A percentile compares a stretch with the other conserved stretches of the same genome.
Conservation (phyloP, 345 rosid species). For the Pistacia atlantica region DNA sequence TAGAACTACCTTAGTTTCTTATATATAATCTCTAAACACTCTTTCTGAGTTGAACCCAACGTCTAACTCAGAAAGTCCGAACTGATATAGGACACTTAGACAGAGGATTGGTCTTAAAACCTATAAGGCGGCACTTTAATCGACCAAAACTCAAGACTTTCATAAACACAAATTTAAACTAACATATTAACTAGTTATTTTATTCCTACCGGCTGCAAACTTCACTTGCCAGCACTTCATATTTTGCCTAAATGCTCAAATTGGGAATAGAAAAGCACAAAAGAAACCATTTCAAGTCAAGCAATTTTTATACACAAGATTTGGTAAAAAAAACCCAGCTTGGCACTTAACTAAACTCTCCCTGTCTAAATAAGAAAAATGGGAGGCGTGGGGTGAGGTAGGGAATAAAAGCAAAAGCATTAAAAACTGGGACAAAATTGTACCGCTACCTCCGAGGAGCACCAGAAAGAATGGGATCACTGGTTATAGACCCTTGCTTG, state of each 20-base stretch:
- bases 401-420: background rate
- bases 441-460: slow-evolving; percentile 44
- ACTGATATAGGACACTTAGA: too few species aligned
- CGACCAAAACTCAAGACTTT: background rate
- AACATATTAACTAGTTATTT: background rate
- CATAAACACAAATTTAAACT: background rate
- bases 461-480: slow-evolving; percentile 55
- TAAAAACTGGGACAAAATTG: slow-evolving; percentile 14
- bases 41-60: too few species aligned
- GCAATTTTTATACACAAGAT: slow-evolving; percentile 5
- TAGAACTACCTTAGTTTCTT: too few species aligned
- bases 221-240: background rate
- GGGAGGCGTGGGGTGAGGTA: background rate
- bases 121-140: too few species aligned
- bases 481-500: slow-evolving; percentile 44
- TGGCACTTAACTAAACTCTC: background rate
- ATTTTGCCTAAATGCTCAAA: background rate
- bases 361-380: too few species aligned
- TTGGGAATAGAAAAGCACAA: background rate
- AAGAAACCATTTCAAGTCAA: slow-evolving; percentile 16
- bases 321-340: background rate
- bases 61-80: too few species aligned
- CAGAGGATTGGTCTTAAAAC: too few species aligned
- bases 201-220: background rate
- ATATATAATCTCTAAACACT: too few species aligned